phyloP scores from a whole-genome alignment of 495 filamentous ascomycete species.

The Pyronema domesticum region DNA sequence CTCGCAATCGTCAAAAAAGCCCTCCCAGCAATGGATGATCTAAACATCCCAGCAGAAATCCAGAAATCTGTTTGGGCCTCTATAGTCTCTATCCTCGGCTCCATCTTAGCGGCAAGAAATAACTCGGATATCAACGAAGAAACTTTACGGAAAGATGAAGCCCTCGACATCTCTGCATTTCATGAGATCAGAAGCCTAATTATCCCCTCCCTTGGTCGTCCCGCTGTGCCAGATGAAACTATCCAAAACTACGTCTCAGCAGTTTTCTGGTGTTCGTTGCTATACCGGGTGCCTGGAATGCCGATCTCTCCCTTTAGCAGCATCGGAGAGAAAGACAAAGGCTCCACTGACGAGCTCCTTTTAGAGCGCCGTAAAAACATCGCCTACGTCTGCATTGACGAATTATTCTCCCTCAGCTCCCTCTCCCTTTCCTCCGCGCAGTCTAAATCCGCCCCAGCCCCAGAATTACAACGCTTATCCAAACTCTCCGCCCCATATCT shows the following conservation, averaged over 20 bases:
- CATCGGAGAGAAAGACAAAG: conserved; percentile 7
- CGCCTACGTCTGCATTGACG: conserved; percentile 61
- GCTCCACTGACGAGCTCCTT: conserved; percentile 17
- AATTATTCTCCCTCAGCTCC: conserved; percentile 56
- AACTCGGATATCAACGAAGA: conserved; percentile 27
- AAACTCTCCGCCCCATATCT: conserved; percentile 65
- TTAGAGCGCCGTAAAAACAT: conserved; percentile 40
- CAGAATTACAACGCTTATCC: conserved; percentile 37
- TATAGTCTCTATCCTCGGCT: conserved; percentile 40
- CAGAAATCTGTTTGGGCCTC: conserved; percentile 39
- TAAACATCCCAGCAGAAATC: conserved; percentile 33
- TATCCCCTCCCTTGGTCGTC: conserved; percentile 51
- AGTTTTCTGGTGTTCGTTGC: conserved; percentile 64
- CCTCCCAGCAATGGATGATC: conserved; percentile 41
- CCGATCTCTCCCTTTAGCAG: conserved; percentile 2
- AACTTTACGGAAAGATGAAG: conserved; percentile 43
- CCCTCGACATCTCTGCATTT: conserved; percentile 67
- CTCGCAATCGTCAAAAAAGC: conserved; percentile 50
- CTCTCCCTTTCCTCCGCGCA: conserved; percentile 24
- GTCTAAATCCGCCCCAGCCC: too few relatives aligned
- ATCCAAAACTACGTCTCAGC: conserved; percentile 53
- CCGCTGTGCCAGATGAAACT: conserved; percentile 44
- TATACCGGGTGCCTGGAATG: conserved; percentile 14
- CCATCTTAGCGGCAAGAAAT: conserved; percentile 42
- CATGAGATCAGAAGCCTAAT: conserved; percentile 47